These are phyloP conservation scores for Syzygium aromaticum DNA, from an alignment of 345 rosid species.

Conservation along the genomic window DNA sequence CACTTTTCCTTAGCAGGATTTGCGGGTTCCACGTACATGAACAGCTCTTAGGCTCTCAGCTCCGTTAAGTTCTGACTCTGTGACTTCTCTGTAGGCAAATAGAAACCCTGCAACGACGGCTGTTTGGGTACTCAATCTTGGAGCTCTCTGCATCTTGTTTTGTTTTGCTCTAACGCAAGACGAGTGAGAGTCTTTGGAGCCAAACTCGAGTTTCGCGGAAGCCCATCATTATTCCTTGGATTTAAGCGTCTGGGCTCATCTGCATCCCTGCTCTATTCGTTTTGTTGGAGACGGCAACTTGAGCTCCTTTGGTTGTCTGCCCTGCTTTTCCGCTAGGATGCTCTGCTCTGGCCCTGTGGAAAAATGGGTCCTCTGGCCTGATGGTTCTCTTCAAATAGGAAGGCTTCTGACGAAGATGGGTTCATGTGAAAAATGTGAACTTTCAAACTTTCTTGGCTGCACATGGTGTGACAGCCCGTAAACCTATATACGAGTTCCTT, in stretches of 20 bases:
- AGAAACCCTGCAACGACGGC: background rate
- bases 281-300: background rate
- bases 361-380: background rate
- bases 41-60: background rate
- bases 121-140: background rate
- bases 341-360: background rate
- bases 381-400: constrained; percentile 21
- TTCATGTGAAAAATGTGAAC: constrained; percentile 11
- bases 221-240: background rate
- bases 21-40: constrained; percentile 3
- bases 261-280: background rate
- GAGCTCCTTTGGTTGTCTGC: constrained; percentile 14
- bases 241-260: background rate
- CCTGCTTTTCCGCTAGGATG: background rate
- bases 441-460: background rate
- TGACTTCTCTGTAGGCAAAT: background rate
- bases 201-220: background rate
- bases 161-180: background rate
- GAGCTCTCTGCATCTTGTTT: background rate
- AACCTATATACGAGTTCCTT: no score
- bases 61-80: constrained; percentile 9
- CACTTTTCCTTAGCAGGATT: constrained; percentile 20
- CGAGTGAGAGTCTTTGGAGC: background rate
- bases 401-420: constrained; percentile 13
- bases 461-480: no score